These are phyloP conservation scores for Aspergillus nomiae DNA, from an alignment of 2,329 filamentous ascomycete genomes.

Conservation along the genomic window DNA sequence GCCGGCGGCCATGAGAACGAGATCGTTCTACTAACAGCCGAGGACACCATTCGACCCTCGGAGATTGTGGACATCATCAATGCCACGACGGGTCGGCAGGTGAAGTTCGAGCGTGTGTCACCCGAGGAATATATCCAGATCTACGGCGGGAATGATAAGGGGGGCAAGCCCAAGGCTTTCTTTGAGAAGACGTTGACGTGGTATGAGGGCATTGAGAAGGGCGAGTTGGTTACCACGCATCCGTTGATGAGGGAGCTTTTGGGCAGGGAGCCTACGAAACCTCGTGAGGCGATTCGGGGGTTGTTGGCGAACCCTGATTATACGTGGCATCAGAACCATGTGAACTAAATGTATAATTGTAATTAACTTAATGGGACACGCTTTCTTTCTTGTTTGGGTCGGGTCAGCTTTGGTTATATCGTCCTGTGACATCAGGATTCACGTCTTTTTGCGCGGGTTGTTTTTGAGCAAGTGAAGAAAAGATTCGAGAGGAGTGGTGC, in stretches of 20 bases:
- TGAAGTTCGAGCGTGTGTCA: constrained; percentile 36
- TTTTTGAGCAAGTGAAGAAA: too few species aligned
- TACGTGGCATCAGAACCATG: constrained; percentile 51
- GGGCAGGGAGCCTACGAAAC: constrained; percentile 45
- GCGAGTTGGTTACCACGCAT: constrained; percentile 48
- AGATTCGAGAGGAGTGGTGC: too few species aligned
- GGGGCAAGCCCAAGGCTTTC: constrained; percentile 42
- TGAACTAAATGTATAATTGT: background rate
- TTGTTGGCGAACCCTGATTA: constrained; percentile 36
- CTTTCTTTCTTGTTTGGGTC: background rate
- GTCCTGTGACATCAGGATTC: background rate
- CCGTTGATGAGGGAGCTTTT: constrained; percentile 47
- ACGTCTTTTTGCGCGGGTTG: background rate
- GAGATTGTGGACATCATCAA: constrained; percentile 44
- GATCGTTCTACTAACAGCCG: constrained; percentile 43
- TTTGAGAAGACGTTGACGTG: constrained; percentile 46
- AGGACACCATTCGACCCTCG: constrained; percentile 35
- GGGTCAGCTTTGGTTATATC: too few species aligned
- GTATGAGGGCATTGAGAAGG: constrained; percentile 48
- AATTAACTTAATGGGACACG: background rate
- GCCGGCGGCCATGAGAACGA: constrained; percentile 39
- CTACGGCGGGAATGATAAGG: constrained; percentile 34
- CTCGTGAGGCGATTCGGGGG: constrained; percentile 37
- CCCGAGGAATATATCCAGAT: constrained; percentile 37
- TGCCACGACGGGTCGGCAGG: constrained; percentile 33